A percentile compares a stretch with the other conserved stretches of the same genome.
Evolutionary conservation across 2,329 filamentous ascomycete genomes (phyloP).

Genomic region (Claviceps spartinae): DNA sequence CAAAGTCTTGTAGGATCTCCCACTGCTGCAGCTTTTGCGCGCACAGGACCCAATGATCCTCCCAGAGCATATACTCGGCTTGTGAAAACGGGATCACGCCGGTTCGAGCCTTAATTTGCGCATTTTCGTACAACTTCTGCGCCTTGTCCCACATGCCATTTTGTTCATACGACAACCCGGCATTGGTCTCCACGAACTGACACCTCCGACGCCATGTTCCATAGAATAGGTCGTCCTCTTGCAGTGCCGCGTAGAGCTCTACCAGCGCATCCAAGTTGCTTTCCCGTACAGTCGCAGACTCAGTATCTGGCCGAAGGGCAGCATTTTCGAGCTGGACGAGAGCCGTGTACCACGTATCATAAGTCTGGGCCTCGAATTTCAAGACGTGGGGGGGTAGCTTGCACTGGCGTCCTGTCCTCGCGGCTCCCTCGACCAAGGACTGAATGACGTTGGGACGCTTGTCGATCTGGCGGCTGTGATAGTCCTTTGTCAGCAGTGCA

Average conservation of each 20-base stretch:
- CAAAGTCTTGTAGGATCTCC: slow-evolving; percentile 95
- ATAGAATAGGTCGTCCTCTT: slow-evolving; percentile 96
- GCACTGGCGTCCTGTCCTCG: slow-evolving; percentile 72
- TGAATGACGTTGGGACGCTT: slow-evolving; percentile 92
- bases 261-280: slow-evolving; percentile 94
- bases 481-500: slow-evolving; percentile 84
- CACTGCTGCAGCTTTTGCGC: slow-evolving; percentile 97
- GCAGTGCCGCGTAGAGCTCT: slow-evolving; percentile 76
- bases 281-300: slow-evolving; percentile 73
- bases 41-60: slow-evolving; percentile 97
- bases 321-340: slow-evolving; percentile 81
- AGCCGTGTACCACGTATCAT: slow-evolving; percentile 95
- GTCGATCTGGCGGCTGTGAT: slow-evolving; percentile 86
- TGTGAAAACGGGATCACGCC: slow-evolving; percentile 94
- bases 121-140: slow-evolving; percentile 89
- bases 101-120: slow-evolving; percentile 92
- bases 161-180: slow-evolving; percentile 93
- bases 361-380: slow-evolving; percentile 88
- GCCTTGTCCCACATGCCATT: slow-evolving; percentile 99
- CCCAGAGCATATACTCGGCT: slow-evolving; percentile 97
- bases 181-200: slow-evolving; percentile 95
- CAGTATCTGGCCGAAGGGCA: slow-evolving; percentile 69
- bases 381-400: slow-evolving; percentile 92
- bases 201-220: slow-evolving; percentile 91
- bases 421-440: slow-evolving; percentile 76